phyloP scores from a whole-genome alignment of 306 rosid genomes.

The Dalbergia cultrata region DNA sequence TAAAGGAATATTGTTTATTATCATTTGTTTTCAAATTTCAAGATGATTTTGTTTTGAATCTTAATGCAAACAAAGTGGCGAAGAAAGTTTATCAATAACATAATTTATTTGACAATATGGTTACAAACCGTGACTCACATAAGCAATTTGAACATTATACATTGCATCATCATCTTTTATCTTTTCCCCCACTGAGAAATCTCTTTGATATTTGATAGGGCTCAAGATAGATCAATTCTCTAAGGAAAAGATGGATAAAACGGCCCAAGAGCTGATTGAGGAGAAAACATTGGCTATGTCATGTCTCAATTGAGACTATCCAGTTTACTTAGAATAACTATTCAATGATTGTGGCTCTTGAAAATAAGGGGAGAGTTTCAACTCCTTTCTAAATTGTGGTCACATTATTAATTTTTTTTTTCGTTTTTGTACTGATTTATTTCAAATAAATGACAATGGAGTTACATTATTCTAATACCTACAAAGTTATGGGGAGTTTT shows the following conservation, averaged over 20 bases:
- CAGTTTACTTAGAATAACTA: conserved; percentile 13
- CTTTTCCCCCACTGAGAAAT: background rate
- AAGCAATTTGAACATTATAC: background rate
- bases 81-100: background rate
- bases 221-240: conserved; percentile 80
- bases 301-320: conserved; percentile 55
- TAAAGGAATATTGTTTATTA: background rate
- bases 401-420: no score
- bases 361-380: background rate
- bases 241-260: conserved; percentile 77
- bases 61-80: background rate
- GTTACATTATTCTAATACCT: no score
- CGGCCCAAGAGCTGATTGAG: conserved; percentile 82
- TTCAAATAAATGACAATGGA: background rate
- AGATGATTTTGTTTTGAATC: background rate
- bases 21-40: background rate
- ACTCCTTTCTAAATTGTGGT: background rate
- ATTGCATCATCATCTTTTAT: background rate
- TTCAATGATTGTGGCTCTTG: conserved; percentile 7
- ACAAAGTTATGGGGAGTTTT: no score
- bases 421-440: background rate
- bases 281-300: conserved; percentile 77
- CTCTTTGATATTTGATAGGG: conserved; percentile 55
- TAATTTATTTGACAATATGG: background rate
- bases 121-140: background rate